Conservation (phyloP, 2,329 filamentous ascomycete genomes). For the Thelonectria olida region DNA sequence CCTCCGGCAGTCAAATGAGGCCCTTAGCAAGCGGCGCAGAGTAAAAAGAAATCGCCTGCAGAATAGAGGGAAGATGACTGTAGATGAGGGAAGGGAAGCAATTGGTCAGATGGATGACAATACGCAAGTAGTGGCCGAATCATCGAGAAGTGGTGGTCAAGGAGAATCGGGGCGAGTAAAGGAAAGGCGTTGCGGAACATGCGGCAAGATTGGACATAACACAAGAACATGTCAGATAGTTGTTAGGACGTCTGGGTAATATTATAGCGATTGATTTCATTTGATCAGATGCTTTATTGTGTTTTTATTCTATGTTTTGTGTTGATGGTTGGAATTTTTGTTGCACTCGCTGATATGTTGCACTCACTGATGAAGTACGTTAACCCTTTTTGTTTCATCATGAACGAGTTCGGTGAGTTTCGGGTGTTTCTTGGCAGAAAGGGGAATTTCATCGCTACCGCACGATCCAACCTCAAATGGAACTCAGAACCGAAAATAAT, state of each 20-base stretch:
- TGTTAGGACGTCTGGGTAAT: background rate
- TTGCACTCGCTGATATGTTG: too few relatives aligned
- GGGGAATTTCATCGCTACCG: too few relatives aligned
- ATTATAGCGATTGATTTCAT: background rate
- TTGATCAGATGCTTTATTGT: background rate
- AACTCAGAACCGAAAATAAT: too few relatives aligned
- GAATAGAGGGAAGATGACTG: background rate
- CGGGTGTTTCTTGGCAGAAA: too few relatives aligned
- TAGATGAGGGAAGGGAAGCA: background rate
- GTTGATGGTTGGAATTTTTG: too few relatives aligned
- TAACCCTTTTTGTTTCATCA: too few relatives aligned
- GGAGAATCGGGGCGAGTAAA: background rate
- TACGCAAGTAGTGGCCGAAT: too few relatives aligned
- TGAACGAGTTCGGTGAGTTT: too few relatives aligned
- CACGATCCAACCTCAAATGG: too few relatives aligned
- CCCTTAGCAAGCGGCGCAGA: too few relatives aligned
- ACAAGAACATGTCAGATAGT: background rate
- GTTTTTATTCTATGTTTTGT: too few relatives aligned
- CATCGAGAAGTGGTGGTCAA: background rate
- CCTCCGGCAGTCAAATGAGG: background rate
- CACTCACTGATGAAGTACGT: too few relatives aligned
- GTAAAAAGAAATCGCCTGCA: background rate
- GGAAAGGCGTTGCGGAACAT: background rate
- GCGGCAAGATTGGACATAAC: background rate
- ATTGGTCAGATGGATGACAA: background rate